Base-by-base conservation (phyloP, 2,329 filamentous ascomycete species). In the Colletotrichum sp. region DNA sequence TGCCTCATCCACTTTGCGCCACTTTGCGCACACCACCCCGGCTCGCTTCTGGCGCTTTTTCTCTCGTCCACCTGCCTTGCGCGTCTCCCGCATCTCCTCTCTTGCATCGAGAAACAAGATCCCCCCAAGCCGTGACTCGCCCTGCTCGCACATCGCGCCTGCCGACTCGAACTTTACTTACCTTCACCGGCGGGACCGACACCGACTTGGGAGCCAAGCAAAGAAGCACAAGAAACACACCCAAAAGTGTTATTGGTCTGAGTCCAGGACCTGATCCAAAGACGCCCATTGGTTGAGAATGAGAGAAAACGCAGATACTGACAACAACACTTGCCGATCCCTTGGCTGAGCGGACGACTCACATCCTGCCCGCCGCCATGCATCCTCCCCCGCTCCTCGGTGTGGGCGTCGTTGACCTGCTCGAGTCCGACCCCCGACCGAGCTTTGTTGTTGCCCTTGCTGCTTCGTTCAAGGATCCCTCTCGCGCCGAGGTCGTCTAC, bases 361-460 rank as follows among this genome's bases (percentile, higher is more conserved):
- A 52, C 28, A 68, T 36, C 64, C 49, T 70, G 34, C 34, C 44
- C 52, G 57, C 65, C 65, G 65, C 21, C 68, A 78, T 78, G 76
- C 65, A 78, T 68, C 76, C 76, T 66, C 76, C 71, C 64, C 76
- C 76, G 64, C 75, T 77, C 32, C 71, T 75, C 67, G 71, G 75
- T 64, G 71, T 85, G 75, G 83, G 83, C 79, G 82, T 86, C 68
- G 79, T 85, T 74, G 85, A 87, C 78, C 82, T 88, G 15, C 82
- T 87, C 77, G 81, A 84, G 75, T 83, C 81, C 76, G 86, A 88
- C 75, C 84, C 85, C 34, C 83, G 86, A 70, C 85, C 86, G 68
- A 84, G 84, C 59, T 88, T 88, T 60, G 81, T 87, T 71, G 83
- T 85, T 63, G 80, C 80, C 34, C 66, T 78, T 21, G 68, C 76